A percentile compares a stretch with the other conserved stretches of the same genome.
Evolutionary conservation across 2,329 filamentous ascomycete species (phyloP).

Genomic region (Diaporthe batatas): DNA sequence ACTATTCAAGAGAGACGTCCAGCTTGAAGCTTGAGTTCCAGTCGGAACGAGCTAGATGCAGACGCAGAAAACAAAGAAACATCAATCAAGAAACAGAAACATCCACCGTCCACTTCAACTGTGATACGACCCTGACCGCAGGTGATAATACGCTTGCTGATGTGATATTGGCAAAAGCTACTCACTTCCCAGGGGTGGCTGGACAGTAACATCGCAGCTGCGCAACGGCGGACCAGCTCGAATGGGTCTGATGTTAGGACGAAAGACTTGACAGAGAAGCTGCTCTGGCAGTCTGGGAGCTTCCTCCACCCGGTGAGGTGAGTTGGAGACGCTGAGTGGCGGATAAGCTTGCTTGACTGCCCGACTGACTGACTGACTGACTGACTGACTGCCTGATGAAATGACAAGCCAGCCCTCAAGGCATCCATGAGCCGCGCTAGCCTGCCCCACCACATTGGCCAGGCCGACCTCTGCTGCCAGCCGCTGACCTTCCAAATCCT

Average conservation of each 20-base stretch:
- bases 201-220: not conserved
- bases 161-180: not conserved
- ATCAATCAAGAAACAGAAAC: not conserved
- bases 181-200: no score
- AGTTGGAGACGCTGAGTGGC: slow-evolving; percentile 8
- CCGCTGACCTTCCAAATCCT: slow-evolving; percentile 24
- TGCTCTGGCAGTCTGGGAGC: not conserved
- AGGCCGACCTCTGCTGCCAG: slow-evolving; percentile 21
- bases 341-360: no score
- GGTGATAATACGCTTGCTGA: not conserved
- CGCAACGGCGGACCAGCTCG: not conserved
- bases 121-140: not conserved
- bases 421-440: slow-evolving; percentile 36
- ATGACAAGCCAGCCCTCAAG: slow-evolving; percentile 32
- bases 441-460: slow-evolving; percentile 32
- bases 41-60: slow-evolving; percentile 8
- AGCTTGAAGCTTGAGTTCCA: slow-evolving; percentile 6
- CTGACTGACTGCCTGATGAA: no score
- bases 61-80: slow-evolving; percentile 24
- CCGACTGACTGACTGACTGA: not conserved
- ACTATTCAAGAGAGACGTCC: not conserved
- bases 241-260: not conserved
- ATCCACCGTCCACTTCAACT: not conserved
- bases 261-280: not conserved
- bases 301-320: no score